Evolutionary conservation across 306 rosid genomes (phyloP).

Genomic region (Cucurbita moschata): DNA sequence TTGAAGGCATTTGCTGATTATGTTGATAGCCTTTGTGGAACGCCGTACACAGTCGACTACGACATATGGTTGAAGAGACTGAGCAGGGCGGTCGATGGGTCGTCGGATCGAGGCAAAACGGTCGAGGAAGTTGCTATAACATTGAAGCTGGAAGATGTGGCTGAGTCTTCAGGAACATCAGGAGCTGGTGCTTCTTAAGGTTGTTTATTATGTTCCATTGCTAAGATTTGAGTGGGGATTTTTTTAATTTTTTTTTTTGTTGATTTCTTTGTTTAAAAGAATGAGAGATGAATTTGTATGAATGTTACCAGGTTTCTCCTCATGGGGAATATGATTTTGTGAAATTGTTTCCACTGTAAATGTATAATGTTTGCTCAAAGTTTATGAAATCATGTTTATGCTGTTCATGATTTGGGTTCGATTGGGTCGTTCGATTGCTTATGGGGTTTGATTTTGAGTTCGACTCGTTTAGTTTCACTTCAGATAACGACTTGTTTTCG

Average conservation of each 20-base stretch:
- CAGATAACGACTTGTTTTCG: too few relatives aligned
- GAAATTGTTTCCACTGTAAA: constrained; percentile 1
- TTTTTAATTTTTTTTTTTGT: neutral
- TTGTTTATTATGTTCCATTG: neutral
- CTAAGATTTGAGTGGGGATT: neutral
- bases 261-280: neutral
- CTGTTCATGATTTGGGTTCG: neutral
- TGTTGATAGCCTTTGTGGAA: constrained; percentile 88
- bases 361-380: neutral
- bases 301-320: neutral
- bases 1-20: constrained; percentile 92
- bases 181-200: constrained; percentile 21
- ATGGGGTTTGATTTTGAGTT: too few relatives aligned
- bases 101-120: constrained; percentile 58
- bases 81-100: constrained; percentile 49
- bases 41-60: constrained; percentile 72
- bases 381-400: constrained; percentile 3
- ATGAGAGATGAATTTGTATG: neutral
- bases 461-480: too few relatives aligned
- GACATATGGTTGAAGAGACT: constrained; percentile 82
- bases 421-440: too few relatives aligned
- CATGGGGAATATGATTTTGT: neutral
- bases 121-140: constrained; percentile 44
- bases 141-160: constrained; percentile 59
- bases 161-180: constrained; percentile 74